These are phyloP conservation scores for Macrophomina pseudophaseolina DNA, from an alignment of 2,329 filamentous ascomycete species.

Conservation along the genomic window DNA sequence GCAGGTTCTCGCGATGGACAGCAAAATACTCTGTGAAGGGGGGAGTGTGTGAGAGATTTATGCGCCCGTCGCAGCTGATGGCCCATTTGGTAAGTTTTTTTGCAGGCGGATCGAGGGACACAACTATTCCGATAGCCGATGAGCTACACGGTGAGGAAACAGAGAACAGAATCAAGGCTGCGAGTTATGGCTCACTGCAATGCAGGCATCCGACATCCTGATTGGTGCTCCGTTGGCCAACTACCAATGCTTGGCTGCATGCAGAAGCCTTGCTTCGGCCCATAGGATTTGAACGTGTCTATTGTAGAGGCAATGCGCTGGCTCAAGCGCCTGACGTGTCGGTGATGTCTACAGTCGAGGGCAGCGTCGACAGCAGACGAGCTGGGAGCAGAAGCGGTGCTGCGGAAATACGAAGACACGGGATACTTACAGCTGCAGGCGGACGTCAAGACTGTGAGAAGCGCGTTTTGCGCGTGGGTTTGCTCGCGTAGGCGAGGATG, in stretches of 20 bases:
- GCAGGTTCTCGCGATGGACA: background rate
- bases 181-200: background rate
- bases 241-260: background rate
- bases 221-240: background rate
- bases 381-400: background rate
- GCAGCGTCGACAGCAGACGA: background rate
- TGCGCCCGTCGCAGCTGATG: background rate
- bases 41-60: too few species aligned
- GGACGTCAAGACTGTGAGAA: conserved; percentile 2
- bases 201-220: background rate
- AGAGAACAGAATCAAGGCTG: background rate
- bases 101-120: background rate
- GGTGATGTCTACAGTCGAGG: background rate
- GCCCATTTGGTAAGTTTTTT: background rate
- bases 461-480: conserved; percentile 8
- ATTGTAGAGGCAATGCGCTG: conserved; percentile 5
- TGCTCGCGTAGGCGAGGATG: conserved; percentile 1
- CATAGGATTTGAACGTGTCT: background rate
- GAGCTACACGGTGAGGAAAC: background rate
- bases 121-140: background rate
- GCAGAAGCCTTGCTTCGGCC: background rate
- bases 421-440: conserved; percentile 14
- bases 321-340: conserved; percentile 8
- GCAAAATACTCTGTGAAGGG: too few species aligned
- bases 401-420: background rate